Conservation (phyloP, 345 rosid species). For the Camelina hispida region DNA sequence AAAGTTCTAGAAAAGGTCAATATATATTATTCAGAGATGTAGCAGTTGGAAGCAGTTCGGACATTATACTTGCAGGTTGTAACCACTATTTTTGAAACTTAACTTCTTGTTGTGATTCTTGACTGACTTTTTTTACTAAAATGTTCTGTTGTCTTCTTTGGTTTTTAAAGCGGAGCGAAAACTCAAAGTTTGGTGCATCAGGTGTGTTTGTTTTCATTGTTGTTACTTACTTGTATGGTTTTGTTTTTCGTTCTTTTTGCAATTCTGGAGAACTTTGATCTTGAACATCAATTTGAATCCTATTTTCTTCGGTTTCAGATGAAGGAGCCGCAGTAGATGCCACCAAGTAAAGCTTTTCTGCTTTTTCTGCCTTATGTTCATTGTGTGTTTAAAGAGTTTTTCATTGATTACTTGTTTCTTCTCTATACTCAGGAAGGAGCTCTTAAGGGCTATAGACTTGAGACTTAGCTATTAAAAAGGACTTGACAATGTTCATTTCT, state of each 20-base stretch:
- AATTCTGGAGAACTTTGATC: not conserved
- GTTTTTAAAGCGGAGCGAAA: conserved; percentile 57
- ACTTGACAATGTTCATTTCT: conserved; percentile 64
- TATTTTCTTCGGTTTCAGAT: conserved; percentile 28
- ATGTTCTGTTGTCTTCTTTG: not conserved
- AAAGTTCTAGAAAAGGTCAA: conserved; percentile 78
- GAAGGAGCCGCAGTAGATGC: conserved; percentile 52
- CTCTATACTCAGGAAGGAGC: conserved; percentile 73
- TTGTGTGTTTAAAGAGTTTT: not conserved
- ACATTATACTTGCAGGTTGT: conserved; percentile 70
- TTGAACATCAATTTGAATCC: not conserved
- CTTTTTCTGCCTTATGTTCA: conserved; percentile 43
- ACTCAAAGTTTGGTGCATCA: conserved; percentile 51
- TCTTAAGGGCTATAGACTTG: conserved; percentile 88
- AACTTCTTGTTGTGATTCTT: conserved; percentile 18
- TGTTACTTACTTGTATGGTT: not conserved
- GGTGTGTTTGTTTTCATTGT: conserved; percentile 49
- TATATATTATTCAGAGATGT: conserved; percentile 83
- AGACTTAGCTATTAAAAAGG: conserved; percentile 80
- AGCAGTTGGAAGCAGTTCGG: conserved; percentile 88
- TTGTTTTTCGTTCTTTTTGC: conserved; percentile 5
- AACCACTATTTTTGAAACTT: conserved; percentile 2
- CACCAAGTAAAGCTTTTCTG: conserved; percentile 49
- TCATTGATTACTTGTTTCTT: conserved; percentile 2
- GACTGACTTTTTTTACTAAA: not conserved